A percentile compares a stretch with the other conserved stretches of the same genome.
Evolutionary conservation across 106 monocot genomes (phyloP).

Genomic region (Gastrodia elata): DNA sequence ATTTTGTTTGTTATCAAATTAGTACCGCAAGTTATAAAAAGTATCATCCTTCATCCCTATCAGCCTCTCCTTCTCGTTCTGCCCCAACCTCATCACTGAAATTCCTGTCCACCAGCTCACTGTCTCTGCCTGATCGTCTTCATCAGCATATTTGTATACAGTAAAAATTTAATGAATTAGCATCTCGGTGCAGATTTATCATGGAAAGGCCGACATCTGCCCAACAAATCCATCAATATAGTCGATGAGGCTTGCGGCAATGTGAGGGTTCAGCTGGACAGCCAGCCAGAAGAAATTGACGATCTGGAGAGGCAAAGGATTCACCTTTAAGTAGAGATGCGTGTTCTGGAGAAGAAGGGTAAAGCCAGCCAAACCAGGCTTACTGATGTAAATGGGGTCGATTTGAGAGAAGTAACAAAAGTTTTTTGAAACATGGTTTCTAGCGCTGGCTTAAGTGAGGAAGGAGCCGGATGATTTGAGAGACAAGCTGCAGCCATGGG

Average conservation of each 20-base stretch:
- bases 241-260: conserved; percentile 95
- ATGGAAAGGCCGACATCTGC: conserved; percentile 72
- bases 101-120: conserved; percentile 30
- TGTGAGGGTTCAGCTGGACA: conserved; percentile 46
- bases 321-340: conserved; percentile 79
- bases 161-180: too few relatives aligned
- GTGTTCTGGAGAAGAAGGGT: conserved; percentile 92
- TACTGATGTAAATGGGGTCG: conserved; percentile 53
- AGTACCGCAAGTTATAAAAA: too few relatives aligned
- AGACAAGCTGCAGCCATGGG: conserved; percentile 69
- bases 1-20: too few relatives aligned
- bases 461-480: too few relatives aligned
- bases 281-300: conserved; percentile 34
- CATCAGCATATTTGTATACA: too few relatives aligned
- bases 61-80: conserved; percentile 79
- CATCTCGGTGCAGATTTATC: neutral
- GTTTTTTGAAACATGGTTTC: too few relatives aligned
- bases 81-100: neutral
- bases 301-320: conserved; percentile 41
- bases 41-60: conserved; percentile 60
- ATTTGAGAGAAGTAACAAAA: conserved; percentile 93
- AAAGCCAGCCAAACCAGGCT: conserved; percentile 91
- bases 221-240: conserved; percentile 90
- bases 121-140: conserved; percentile 90
- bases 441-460: too few relatives aligned